These are phyloP conservation scores for Antitrichia curtipendula DNA, from an alignment of 225 moss, liverwort and hornwort species.

Conservation along the genomic window DNA sequence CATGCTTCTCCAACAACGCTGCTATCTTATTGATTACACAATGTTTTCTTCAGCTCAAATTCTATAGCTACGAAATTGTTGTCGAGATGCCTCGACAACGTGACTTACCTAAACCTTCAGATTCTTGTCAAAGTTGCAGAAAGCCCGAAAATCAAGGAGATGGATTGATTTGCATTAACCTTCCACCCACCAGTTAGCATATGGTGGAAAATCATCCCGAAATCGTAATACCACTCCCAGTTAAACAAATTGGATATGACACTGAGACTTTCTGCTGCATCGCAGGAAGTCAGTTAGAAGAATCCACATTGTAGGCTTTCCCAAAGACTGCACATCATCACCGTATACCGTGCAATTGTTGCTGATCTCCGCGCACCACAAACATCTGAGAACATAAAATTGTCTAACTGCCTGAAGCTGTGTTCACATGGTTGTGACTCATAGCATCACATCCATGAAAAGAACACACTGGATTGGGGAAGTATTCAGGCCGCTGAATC, in stretches of 20 bases:
- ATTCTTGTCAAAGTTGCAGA: neutral
- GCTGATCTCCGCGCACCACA: neutral
- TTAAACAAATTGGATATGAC: neutral
- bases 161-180: neutral
- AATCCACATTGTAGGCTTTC: neutral
- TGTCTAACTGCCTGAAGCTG: neutral
- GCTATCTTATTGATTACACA: neutral
- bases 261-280: neutral
- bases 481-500: neutral
- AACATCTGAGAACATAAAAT: neutral
- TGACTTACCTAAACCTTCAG: neutral
- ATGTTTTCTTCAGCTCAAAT: neutral
- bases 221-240: neutral
- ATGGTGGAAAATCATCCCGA: neutral
- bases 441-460: neutral
- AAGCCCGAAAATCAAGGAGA: neutral
- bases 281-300: neutral
- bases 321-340: neutral
- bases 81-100: neutral
- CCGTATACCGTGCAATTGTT: neutral
- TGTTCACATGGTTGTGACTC: neutral
- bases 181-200: neutral
- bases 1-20: conserved; percentile 8
- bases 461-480: neutral
- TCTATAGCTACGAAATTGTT: neutral